Evolutionary conservation across 139 green algal genomes (phyloP).

Genomic region (Chlamydomonas urium): DNA sequence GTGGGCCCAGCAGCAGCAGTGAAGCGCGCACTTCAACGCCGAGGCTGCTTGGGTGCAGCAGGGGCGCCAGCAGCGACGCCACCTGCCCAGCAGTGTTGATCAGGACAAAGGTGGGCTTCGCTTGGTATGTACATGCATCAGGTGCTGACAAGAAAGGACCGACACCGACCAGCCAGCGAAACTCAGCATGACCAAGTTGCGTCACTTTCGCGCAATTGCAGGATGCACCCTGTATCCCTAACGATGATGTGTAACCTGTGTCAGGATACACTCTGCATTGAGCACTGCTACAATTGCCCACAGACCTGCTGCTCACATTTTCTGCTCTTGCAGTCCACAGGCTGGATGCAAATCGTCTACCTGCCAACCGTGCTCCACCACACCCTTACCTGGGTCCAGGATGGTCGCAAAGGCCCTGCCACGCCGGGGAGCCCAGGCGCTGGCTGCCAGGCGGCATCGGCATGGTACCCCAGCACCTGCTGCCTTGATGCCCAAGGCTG

Average conservation of each 20-base stretch:
- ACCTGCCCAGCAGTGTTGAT: neutral
- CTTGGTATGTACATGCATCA: neutral
- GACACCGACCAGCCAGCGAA: neutral
- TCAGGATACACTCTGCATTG: too few species aligned
- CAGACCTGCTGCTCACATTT: too few species aligned
- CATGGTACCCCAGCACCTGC: neutral
- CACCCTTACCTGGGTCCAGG: neutral
- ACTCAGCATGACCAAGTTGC: too few species aligned
- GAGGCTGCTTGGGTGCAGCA: slow-evolving; percentile 5
- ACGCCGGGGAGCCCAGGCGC: neutral
- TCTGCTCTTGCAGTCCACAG: too few species aligned
- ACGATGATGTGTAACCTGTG: too few species aligned
- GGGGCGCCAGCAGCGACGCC: neutral
- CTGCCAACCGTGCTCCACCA: too few species aligned
- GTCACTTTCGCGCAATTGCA: too few species aligned
- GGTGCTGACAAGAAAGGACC: neutral
- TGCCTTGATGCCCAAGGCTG: too few species aligned
- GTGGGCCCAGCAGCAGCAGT: slow-evolving; percentile 61
- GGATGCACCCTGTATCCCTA: too few species aligned
- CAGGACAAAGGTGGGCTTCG: too few species aligned
- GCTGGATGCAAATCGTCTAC: too few species aligned
- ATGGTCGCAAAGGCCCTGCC: neutral
- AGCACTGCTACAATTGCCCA: too few species aligned
- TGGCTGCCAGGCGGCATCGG: neutral
- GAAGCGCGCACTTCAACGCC: slow-evolving; percentile 39